These are phyloP conservation scores for Sanghuangporus sanghuang DNA, from an alignment of 1,284 basidiomycete species.

Conservation along the genomic window DNA sequence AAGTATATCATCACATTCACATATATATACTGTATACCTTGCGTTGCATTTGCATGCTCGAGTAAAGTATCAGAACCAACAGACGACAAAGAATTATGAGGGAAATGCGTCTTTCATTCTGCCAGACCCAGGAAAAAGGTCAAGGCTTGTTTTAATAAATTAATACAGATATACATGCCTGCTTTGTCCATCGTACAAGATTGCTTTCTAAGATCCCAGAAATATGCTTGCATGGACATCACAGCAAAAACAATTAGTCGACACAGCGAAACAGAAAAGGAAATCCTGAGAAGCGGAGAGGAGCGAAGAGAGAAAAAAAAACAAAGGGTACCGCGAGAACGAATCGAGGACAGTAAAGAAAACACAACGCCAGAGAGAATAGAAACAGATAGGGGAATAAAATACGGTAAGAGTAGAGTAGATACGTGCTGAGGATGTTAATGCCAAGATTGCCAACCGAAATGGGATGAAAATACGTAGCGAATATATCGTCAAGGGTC, in stretches of 20 bases:
- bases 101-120: neutral
- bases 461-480: neutral
- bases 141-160: neutral
- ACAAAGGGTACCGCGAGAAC: neutral
- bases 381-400: neutral
- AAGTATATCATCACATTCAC: neutral
- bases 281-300: neutral
- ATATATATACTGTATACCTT: neutral
- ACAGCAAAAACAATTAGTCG: neutral
- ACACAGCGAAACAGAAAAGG: neutral
- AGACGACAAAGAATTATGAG: neutral
- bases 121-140: neutral
- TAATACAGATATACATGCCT: neutral
- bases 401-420: neutral
- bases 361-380: neutral
- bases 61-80: neutral
- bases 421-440: neutral
- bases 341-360: neutral
- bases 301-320: neutral
- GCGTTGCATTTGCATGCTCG: neutral
- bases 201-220: neutral
- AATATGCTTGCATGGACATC: slow-evolving; percentile 4
- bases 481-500: neutral
- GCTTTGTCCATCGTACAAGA: neutral
- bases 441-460: neutral